phyloP scores from a whole-genome alignment of 345 rosid genomes.

The Salix dunnii region DNA sequence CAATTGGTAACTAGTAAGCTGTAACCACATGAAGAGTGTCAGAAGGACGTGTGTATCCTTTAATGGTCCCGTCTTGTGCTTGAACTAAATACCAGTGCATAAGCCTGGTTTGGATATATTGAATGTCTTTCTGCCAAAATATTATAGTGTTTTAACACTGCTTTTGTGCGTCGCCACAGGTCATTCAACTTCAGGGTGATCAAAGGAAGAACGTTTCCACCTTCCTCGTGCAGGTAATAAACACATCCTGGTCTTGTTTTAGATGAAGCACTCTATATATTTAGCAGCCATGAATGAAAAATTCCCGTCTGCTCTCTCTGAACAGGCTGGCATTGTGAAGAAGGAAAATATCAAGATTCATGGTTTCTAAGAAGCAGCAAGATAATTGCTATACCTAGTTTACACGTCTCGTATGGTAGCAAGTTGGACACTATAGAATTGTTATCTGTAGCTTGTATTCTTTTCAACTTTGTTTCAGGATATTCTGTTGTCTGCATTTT shows the following conservation, averaged over 20 bases:
- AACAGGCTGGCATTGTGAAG: constrained; percentile 89
- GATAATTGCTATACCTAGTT: neutral
- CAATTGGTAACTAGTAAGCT: neutral
- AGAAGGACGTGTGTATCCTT: neutral
- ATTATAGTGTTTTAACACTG: neutral
- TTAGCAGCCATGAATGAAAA: neutral
- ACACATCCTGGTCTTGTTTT: too few relatives aligned
- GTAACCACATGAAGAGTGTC: neutral
- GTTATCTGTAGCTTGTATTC: neutral
- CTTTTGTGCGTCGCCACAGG: constrained; percentile 31
- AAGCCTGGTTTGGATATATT: neutral
- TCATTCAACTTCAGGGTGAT: constrained; percentile 91
- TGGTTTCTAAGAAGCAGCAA: constrained; percentile 58
- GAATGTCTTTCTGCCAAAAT: neutral
- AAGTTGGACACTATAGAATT: neutral
- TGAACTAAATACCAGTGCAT: neutral
- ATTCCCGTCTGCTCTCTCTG: neutral
- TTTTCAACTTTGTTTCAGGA: neutral
- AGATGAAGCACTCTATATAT: neutral
- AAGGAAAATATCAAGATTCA: constrained; percentile 91
- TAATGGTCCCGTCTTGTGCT: neutral
- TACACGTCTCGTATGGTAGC: neutral
- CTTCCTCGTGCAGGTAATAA: constrained; percentile 70
- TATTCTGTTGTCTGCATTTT: neutral
- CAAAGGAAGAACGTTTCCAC: constrained; percentile 86